Base-by-base conservation (phyloP, 2,329 filamentous ascomycete species). In the Lachnellula suecica region DNA sequence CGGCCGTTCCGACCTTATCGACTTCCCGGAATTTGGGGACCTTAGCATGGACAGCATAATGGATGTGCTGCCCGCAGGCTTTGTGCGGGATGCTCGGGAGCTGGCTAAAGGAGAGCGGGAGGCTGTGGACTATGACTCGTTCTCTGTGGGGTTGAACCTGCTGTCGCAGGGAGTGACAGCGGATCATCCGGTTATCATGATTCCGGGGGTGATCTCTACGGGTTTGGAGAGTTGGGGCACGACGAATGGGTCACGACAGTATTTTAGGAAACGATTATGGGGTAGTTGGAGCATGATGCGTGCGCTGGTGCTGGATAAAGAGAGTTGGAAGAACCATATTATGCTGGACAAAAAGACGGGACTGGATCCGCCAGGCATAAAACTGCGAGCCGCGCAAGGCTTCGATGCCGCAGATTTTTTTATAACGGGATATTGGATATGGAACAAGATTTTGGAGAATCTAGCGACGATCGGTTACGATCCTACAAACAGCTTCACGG, bases 251-350 rank as follows among this genome's bases (percentile, higher is more conserved):
- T 96, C 92, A 7, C 82, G 91, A 31, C 88, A 87, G 53, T 99
- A 97, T 72, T 99, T 99, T 71, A 81, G 94, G 57, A 96, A 95
- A 73, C 80, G 94, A 49, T 74, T 99, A 45, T 99, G 94, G 94
- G 94, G 94, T 4, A 96, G 91, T 62, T 99, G 95, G 94, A 96
- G 84, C 59, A 99, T 99, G 94, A 97, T 99, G 91, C 83, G 88
- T 45, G 93, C 94, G 0, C 74, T 99, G 59, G 90, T 99, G 2
- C 73, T 96, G 64, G 94, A 97, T 70, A 97, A 97, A 71, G 86
- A 95, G 24, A 79, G 82, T 29, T 99, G 94, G 94, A 99, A 97
- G 76, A 86, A 78, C 64, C 94, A 99, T 69, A 90, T 99, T 61
- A 97, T 97, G 92, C 79, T 99, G 10, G 94, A 99, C 71, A 92